phyloP scores from a whole-genome alignment of 148 eudicot genomes.

The Rhododendron henanense region DNA sequence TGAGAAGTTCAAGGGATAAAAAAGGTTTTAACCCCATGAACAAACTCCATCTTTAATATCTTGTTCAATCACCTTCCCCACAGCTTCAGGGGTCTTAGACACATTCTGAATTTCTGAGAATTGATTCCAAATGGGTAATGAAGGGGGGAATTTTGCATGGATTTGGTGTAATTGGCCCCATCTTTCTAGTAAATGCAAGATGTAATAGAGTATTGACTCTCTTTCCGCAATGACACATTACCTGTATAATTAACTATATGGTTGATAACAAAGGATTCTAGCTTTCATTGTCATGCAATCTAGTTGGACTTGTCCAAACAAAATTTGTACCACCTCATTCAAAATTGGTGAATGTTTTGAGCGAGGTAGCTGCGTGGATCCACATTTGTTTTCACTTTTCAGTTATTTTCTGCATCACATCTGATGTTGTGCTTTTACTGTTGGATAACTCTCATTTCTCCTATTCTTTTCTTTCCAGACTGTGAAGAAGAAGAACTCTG shows the following conservation, averaged over 20 bases:
- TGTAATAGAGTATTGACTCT: neutral
- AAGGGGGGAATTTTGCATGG: neutral
- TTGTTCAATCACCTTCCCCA: neutral
- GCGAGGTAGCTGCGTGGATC: neutral
- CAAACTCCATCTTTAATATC: neutral
- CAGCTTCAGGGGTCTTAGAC: neutral
- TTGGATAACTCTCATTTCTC: neutral
- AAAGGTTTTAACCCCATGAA: neutral
- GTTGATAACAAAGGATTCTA: neutral
- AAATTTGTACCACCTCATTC: neutral
- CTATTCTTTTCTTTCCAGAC: slow-evolving; percentile 16
- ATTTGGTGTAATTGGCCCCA: neutral
- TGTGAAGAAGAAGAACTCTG: slow-evolving; percentile 40
- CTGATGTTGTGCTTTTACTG: neutral
- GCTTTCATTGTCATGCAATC: neutral
- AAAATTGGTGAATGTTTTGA: neutral
- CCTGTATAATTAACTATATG: neutral
- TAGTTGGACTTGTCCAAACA: neutral
- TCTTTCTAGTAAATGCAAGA: neutral
- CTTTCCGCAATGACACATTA: neutral
- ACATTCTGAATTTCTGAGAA: neutral
- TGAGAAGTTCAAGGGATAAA: neutral
- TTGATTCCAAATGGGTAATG: neutral
- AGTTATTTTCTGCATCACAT: neutral
- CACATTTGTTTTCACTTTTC: neutral